A percentile compares a stretch with the other conserved stretches of the same genome.
Conservation (phyloP, 306 rosid species). For the Bauhinia variegata region DNA sequence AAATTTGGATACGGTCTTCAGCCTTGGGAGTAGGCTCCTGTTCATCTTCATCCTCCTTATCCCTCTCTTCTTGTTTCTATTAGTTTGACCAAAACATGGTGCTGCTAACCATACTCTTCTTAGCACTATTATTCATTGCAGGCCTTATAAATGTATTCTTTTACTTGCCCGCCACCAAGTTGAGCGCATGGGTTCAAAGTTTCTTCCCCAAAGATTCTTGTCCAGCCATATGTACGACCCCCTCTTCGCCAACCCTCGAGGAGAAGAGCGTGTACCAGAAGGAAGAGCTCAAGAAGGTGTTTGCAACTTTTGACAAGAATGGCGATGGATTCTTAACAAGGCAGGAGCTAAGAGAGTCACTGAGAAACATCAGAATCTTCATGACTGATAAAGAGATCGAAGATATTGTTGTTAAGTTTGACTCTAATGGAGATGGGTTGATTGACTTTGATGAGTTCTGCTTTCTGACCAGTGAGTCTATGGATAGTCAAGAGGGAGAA, state of each 20-base stretch:
- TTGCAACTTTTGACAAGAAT: constrained; percentile 77
- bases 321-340: constrained; percentile 73
- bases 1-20: neutral
- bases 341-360: constrained; percentile 67
- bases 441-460: constrained; percentile 84
- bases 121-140: constrained; percentile 62
- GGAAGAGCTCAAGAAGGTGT: constrained; percentile 55
- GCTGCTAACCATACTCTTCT: constrained; percentile 43
- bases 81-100: constrained; percentile 41
- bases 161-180: constrained; percentile 51
- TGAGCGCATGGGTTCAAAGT: constrained; percentile 45
- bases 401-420: constrained; percentile 63
- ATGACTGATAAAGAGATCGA: constrained; percentile 63
- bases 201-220: constrained; percentile 26
- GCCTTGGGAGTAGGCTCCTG: neutral
- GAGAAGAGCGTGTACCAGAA: neutral
- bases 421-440: constrained; percentile 78
- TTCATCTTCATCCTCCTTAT: constrained; percentile 38
- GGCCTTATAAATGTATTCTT: constrained; percentile 57
- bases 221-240: neutral
- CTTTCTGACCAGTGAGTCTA: constrained; percentile 43
- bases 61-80: constrained; percentile 27
- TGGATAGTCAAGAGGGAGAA: constrained; percentile 26
- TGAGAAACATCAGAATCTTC: constrained; percentile 63
- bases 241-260: constrained; percentile 3